phyloP scores from a whole-genome alignment of 2,329 filamentous ascomycete genomes.

The Elsinoe arachidis region DNA sequence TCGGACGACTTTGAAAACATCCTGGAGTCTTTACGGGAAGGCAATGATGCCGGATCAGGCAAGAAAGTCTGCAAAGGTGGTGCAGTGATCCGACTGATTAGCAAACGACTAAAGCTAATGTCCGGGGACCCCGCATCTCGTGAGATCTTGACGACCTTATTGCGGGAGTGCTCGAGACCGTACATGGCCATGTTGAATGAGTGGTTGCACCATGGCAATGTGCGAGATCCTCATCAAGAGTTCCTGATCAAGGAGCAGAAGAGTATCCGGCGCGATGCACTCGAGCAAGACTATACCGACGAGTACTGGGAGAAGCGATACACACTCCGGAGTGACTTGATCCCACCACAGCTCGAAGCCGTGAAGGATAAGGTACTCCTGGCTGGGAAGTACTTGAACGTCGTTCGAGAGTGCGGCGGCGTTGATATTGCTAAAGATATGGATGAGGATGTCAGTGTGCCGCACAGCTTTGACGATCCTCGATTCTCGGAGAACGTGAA shows the following conservation, averaged over 20 bases:
- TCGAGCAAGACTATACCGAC: conserved; percentile 96
- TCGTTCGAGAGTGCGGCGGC: conserved; percentile 92
- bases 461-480: conserved; percentile 80
- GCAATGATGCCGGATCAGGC: conserved; percentile 71
- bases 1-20: conserved; percentile 83
- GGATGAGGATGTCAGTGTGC: conserved; percentile 84
- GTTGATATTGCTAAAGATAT: conserved; percentile 59
- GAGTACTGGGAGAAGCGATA: conserved; percentile 99
- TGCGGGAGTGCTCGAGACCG: conserved; percentile 81
- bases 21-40: conserved; percentile 78
- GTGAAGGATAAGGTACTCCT: conserved; percentile 92
- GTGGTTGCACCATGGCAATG: conserved; percentile 93
- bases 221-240: conserved; percentile 87
- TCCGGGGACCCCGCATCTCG: conserved; percentile 87
- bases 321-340: conserved; percentile 81
- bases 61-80: conserved; percentile 98
- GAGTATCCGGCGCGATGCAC: conserved; percentile 79
- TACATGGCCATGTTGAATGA: conserved; percentile 99
- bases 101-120: conserved; percentile 75
- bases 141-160: conserved; percentile 66
- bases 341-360: conserved; percentile 82
- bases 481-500: conserved; percentile 95
- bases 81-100: conserved; percentile 80
- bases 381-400: conserved; percentile 95
- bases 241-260: conserved; percentile 95